These are phyloP conservation scores for Lentinus polychrous DNA, from an alignment of 1,284 basidiomycete species.

Conservation along the genomic window DNA sequence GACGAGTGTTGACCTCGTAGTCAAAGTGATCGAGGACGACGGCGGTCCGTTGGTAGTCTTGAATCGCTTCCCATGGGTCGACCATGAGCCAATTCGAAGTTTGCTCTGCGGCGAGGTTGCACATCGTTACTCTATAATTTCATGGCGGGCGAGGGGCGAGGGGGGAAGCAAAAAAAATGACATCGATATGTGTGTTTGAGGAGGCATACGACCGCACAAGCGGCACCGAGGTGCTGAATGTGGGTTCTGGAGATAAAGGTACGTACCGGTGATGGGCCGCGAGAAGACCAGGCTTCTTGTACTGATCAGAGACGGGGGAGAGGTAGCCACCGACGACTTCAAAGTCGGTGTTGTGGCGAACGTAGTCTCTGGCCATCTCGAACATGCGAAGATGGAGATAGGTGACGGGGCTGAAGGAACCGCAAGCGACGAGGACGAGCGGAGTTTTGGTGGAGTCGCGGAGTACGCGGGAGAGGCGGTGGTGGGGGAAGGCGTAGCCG, in stretches of 20 bases:
- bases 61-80: constrained; percentile 95
- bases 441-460: constrained; percentile 63
- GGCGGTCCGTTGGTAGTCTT: constrained; percentile 91
- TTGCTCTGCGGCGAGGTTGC: constrained; percentile 78
- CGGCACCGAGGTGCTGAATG: background rate
- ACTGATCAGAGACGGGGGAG: constrained; percentile 89
- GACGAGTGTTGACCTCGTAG: constrained; percentile 81
- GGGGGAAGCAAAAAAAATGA: background rate
- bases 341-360: constrained; percentile 87
- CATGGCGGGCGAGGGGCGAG: background rate
- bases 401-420: constrained; percentile 78
- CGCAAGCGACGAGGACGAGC: constrained; percentile 73
- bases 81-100: constrained; percentile 86
- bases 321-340: constrained; percentile 94
- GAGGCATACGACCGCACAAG: background rate
- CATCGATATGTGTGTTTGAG: background rate
- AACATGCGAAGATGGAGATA: constrained; percentile 92
- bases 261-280: constrained; percentile 74
- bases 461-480: constrained; percentile 52
- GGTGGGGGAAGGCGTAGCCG: constrained; percentile 58
- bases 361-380: constrained; percentile 96
- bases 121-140: constrained; percentile 73
- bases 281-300: constrained; percentile 86
- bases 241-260: constrained; percentile 6
- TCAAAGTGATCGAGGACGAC: constrained; percentile 96